These are phyloP conservation scores for Solanum hybrid DNA, from an alignment of 305 asterid species.

Conservation along the genomic window DNA sequence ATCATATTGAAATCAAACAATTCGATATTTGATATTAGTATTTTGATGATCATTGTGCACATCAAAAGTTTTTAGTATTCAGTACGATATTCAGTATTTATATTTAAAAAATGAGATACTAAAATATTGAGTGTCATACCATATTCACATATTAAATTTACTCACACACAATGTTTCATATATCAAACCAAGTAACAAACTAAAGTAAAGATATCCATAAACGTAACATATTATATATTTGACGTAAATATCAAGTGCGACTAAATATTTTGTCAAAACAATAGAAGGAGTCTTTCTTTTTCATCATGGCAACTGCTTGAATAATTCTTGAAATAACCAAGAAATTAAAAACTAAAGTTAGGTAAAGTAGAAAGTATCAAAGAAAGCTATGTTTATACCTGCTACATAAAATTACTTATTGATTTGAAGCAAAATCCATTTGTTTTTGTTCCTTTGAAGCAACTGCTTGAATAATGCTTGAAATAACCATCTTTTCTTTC, in stretches of 20 bases:
- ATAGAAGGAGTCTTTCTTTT: background rate
- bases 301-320: background rate
- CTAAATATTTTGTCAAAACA: background rate
- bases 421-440: background rate
- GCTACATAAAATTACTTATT: background rate
- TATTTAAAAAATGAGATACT: too few species aligned
- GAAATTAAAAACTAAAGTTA: background rate
- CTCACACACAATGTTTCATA: background rate
- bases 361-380: background rate
- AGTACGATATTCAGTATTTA: too few species aligned
- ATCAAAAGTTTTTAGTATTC: background rate
- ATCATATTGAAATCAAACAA: too few species aligned
- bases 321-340: background rate
- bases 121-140: background rate
- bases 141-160: too few species aligned
- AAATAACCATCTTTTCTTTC: background rate
- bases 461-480: too few species aligned
- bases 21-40: too few species aligned
- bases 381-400: background rate
- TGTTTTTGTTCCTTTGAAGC: too few species aligned
- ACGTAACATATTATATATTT: background rate
- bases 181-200: background rate
- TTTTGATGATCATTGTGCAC: too few species aligned
- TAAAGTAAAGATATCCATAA: too few species aligned
- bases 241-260: background rate